These are phyloP conservation scores for Candida sanyaensis DNA, from an alignment of 1,139 yeast genomes.

Conservation along the genomic window DNA sequence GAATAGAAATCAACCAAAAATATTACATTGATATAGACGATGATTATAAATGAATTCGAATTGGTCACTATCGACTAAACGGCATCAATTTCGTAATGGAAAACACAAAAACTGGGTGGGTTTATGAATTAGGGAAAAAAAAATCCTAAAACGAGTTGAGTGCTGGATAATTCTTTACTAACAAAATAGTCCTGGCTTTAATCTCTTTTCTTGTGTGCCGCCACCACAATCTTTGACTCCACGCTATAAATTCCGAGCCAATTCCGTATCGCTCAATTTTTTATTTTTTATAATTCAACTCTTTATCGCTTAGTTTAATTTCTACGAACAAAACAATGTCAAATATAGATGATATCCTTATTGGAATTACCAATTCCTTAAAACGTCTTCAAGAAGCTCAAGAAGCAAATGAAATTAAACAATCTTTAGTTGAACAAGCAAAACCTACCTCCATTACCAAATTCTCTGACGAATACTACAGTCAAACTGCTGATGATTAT, in stretches of 20 bases:
- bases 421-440: background rate
- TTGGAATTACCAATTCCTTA: slow-evolving; percentile 8
- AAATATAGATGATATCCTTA: slow-evolving; percentile 8
- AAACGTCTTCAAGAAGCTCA: slow-evolving; percentile 7
- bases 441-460: slow-evolving; percentile 4
- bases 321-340: background rate
- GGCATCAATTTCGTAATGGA: background rate
- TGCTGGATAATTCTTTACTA: background rate
- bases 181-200: background rate
- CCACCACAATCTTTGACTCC: slow-evolving; percentile 1
- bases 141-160: background rate
- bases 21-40: too few relatives aligned
- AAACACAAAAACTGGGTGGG: background rate
- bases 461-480: slow-evolving; percentile 26
- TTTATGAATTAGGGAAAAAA: background rate
- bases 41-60: too few relatives aligned
- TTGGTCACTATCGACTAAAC: background rate
- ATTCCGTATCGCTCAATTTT: background rate
- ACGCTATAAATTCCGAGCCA: slow-evolving; percentile 1
- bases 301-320: background rate
- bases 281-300: background rate
- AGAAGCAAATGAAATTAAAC: background rate
- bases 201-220: background rate
- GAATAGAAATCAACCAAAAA: background rate
- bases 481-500: slow-evolving; percentile 36